Evolutionary conservation across 805 yeast genomes (phyloP).

Genomic region (Debaryomyces hansenii): DNA sequence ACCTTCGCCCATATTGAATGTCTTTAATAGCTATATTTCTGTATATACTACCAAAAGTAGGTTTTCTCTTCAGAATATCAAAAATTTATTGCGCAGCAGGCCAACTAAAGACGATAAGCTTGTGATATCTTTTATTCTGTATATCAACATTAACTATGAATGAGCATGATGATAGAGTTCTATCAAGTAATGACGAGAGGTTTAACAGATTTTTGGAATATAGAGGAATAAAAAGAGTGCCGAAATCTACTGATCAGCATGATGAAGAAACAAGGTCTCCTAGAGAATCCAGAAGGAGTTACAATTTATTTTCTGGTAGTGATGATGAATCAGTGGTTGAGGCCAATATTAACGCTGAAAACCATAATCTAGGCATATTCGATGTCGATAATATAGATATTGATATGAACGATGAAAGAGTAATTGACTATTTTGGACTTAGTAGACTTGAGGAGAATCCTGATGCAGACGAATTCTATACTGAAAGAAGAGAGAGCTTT

Average conservation of each 20-base stretch:
- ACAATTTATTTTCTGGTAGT: slow-evolving; percentile 1
- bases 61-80: not conserved
- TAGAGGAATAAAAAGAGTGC: slow-evolving; percentile 9
- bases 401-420: slow-evolving; percentile 10
- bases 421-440: slow-evolving; percentile 17
- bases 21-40: not conserved
- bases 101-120: not conserved
- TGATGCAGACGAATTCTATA: slow-evolving; percentile 25
- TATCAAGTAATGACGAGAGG: not conserved
- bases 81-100: not conserved
- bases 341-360: slow-evolving; percentile 8
- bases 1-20: slow-evolving; percentile 11
- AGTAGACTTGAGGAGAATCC: slow-evolving; percentile 15
- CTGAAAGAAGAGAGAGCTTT: slow-evolving; percentile 20
- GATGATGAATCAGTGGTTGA: not conserved
- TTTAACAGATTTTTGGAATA: slow-evolving; percentile 5
- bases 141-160: not conserved
- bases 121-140: too few relatives aligned
- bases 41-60: not conserved
- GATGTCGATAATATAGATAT: slow-evolving; percentile 32
- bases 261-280: not conserved
- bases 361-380: slow-evolving; percentile 24
- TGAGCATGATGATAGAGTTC: not conserved
- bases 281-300: slow-evolving; percentile 1
- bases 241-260: not conserved